A percentile compares a stretch with the other conserved stretches of the same genome.
Evolutionary conservation across 2,329 filamentous ascomycete genomes (phyloP).

Genomic region (Neonectria neomacrospora): DNA sequence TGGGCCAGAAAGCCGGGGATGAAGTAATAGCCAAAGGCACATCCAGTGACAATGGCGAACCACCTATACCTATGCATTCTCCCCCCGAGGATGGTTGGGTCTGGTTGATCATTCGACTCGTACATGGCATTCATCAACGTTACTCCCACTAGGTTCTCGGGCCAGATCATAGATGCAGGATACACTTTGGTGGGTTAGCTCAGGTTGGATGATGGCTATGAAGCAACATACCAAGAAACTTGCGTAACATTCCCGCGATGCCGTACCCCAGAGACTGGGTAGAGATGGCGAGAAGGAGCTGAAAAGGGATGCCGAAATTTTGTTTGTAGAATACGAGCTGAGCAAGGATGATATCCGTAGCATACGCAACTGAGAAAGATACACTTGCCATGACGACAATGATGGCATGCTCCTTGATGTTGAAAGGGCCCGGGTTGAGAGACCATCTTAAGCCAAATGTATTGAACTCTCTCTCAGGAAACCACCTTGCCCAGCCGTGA

Average conservation of each 20-base stretch:
- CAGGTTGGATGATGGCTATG: background rate
- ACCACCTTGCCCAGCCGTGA: constrained; percentile 66
- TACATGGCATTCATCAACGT: constrained; percentile 80
- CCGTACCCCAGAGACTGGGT: constrained; percentile 78
- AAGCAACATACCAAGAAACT: constrained; percentile 64
- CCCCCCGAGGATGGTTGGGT: constrained; percentile 69
- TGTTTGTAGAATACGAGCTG: constrained; percentile 79
- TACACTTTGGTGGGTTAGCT: constrained; percentile 57
- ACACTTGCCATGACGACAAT: constrained; percentile 79
- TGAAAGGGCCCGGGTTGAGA: constrained; percentile 76
- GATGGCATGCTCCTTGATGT: constrained; percentile 75
- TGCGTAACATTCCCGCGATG: constrained; percentile 74
- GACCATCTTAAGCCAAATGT: constrained; percentile 66
- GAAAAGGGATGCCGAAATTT: constrained; percentile 73
- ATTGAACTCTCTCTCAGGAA: constrained; percentile 61
- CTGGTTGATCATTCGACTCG: constrained; percentile 63
- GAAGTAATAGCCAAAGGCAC: constrained; percentile 73
- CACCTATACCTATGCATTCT: constrained; percentile 72
- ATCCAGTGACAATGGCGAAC: constrained; percentile 68
- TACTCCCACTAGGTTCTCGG: constrained; percentile 72
- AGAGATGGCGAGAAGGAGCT: constrained; percentile 73
- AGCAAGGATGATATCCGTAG: constrained; percentile 78
- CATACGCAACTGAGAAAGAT: constrained; percentile 76
- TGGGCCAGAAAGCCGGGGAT: constrained; percentile 76
- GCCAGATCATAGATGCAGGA: constrained; percentile 80